Conservation (phyloP, 805 yeast species). For the Wickerhamiella spandovensis region DNA sequence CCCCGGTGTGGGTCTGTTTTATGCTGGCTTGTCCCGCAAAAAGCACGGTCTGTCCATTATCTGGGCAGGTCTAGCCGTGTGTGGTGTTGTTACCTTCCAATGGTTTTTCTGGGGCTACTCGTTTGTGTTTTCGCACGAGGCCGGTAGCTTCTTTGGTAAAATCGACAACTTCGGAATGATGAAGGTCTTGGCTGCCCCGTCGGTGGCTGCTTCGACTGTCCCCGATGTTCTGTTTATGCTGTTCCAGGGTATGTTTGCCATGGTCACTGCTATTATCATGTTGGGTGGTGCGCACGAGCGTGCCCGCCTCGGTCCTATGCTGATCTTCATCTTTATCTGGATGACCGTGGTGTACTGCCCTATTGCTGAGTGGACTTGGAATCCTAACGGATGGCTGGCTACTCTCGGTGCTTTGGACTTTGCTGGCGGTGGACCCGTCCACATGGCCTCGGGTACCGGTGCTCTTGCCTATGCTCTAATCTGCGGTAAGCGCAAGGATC, state of each 20-base stretch:
- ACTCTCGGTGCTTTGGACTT: slow-evolving; percentile 79
- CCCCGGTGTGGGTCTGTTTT: slow-evolving; percentile 88
- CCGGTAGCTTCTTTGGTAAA: slow-evolving; percentile 65
- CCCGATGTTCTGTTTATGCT: slow-evolving; percentile 86
- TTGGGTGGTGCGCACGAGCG: slow-evolving; percentile 97
- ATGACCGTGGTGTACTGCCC: slow-evolving; percentile 93
- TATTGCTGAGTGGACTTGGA: slow-evolving; percentile 97
- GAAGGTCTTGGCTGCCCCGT: slow-evolving; percentile 71
- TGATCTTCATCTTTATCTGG: slow-evolving; percentile 89
- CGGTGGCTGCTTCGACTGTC: slow-evolving; percentile 41
- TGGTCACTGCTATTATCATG: slow-evolving; percentile 84
- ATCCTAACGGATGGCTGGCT: slow-evolving; percentile 79
- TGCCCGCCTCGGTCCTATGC: slow-evolving; percentile 91
- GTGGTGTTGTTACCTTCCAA: slow-evolving; percentile 72
- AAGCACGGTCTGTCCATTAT: slow-evolving; percentile 88
- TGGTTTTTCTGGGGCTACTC: slow-evolving; percentile 99
- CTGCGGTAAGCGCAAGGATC: slow-evolving; percentile 84
- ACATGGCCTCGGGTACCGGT: slow-evolving; percentile 85
- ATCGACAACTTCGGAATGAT: slow-evolving; percentile 67
- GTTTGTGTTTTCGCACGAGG: slow-evolving; percentile 62
- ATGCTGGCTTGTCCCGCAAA: slow-evolving; percentile 88
- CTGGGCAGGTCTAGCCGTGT: slow-evolving; percentile 90
- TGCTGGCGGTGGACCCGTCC: slow-evolving; percentile 99
- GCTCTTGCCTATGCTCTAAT: slow-evolving; percentile 87
- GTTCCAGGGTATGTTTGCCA: slow-evolving; percentile 95